Evolutionary conservation across 805 yeast species (phyloP).

Genomic region (Candida golubevii): DNA sequence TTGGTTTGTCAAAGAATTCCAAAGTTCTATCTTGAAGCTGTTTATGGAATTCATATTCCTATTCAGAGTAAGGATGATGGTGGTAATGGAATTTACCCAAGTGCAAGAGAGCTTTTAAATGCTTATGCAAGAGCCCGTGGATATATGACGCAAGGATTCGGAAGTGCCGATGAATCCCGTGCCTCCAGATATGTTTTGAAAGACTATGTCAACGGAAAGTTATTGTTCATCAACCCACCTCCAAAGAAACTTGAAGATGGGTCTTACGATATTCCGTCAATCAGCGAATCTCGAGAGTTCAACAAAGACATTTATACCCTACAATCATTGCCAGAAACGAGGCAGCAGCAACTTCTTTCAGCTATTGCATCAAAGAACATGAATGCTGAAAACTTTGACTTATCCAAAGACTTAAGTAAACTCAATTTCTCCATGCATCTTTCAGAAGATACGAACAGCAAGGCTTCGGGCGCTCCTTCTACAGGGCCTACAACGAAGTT

Average conservation of each 20-base stretch:
- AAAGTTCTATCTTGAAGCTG: slow-evolving; percentile 79
- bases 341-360: slow-evolving; percentile 63
- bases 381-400: slow-evolving; percentile 48
- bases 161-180: slow-evolving; percentile 93
- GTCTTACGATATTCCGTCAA: slow-evolving; percentile 50
- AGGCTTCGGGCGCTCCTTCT: slow-evolving; percentile 21
- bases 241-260: slow-evolving; percentile 59
- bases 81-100: slow-evolving; percentile 75
- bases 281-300: slow-evolving; percentile 45
- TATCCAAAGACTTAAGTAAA: slow-evolving; percentile 63
- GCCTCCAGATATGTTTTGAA: slow-evolving; percentile 89
- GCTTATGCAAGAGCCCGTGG: slow-evolving; percentile 98
- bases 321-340: slow-evolving; percentile 60
- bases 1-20: slow-evolving; percentile 87
- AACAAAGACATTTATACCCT: slow-evolving; percentile 72
- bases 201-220: slow-evolving; percentile 91
- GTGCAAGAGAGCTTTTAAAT: slow-evolving; percentile 80
- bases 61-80: slow-evolving; percentile 77
- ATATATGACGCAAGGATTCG: slow-evolving; percentile 94
- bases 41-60: slow-evolving; percentile 87
- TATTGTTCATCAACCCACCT: slow-evolving; percentile 83
- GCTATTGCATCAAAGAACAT: slow-evolving; percentile 62
- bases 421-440: slow-evolving; percentile 79
- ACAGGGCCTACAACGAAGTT: slow-evolving; percentile 44
- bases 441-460: slow-evolving; percentile 30